Percentiles rank a stretch among this genome's conserved stretches.
Evolutionary conservation across 106 monocot genomes (phyloP).

Genomic region (Phalaenopsis equestris): DNA sequence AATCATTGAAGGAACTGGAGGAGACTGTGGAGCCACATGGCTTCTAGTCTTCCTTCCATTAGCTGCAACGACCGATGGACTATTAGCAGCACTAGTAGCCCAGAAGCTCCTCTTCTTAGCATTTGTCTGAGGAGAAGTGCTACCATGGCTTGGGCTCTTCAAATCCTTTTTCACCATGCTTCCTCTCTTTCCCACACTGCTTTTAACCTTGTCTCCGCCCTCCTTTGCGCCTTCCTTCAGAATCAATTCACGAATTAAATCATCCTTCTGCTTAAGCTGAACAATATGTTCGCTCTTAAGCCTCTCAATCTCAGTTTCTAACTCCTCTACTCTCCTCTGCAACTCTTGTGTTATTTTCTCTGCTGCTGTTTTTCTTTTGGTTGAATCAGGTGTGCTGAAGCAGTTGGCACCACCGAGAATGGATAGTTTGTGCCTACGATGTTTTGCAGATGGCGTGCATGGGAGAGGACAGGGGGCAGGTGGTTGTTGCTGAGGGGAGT

Average conservation of each 20-base stretch:
- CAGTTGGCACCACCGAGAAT: conserved; percentile 52
- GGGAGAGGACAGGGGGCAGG: conserved; percentile 9
- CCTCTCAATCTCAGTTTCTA: conserved; percentile 53
- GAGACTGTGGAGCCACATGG: conserved; percentile 39
- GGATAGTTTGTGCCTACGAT: conserved; percentile 37
- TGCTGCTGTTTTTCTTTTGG: conserved; percentile 18
- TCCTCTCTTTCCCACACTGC: not conserved
- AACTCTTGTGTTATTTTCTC: conserved; percentile 17
- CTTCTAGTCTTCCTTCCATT: conserved; percentile 79
- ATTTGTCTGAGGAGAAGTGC: conserved; percentile 46
- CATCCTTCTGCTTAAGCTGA: conserved; percentile 66
- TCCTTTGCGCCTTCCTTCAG: conserved; percentile 6
- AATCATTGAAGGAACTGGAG: conserved; percentile 64
- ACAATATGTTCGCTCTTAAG: conserved; percentile 49
- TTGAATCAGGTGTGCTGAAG: conserved; percentile 62
- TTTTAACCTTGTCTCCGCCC: not conserved
- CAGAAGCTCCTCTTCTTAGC: conserved; percentile 91
- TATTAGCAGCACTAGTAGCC: conserved; percentile 63
- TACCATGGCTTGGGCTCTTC: conserved; percentile 50
- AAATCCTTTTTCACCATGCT: conserved; percentile 15
- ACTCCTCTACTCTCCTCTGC: conserved; percentile 29
- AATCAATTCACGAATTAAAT: conserved; percentile 45
- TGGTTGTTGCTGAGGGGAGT: conserved; percentile 18
- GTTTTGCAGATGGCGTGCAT: conserved; percentile 29
- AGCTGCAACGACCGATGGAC: conserved; percentile 42